A percentile compares a stretch with the other conserved stretches of the same genome.
These are phyloP conservation scores for Rhizoclosmatium globosum DNA, from an alignment of 192 early-diverging fungal genomes.

Conservation along the genomic window DNA sequence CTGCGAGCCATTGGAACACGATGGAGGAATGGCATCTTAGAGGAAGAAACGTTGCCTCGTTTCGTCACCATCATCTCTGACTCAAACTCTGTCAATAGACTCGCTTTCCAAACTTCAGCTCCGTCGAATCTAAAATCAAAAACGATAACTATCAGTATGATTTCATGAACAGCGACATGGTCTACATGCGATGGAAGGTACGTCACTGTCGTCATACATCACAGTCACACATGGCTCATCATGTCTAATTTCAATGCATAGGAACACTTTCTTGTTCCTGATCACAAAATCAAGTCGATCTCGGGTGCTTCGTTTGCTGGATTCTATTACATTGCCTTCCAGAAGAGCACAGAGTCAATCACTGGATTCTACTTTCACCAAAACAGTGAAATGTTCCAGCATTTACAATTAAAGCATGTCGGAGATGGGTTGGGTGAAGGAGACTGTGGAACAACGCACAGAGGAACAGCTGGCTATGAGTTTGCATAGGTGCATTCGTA, in stretches of 20 bases:
- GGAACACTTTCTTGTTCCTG: conserved; percentile 90
- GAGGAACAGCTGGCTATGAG: conserved; percentile 31
- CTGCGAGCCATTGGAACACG: no score
- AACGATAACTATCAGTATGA: conserved; percentile 60
- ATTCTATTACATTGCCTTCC: conserved; percentile 85
- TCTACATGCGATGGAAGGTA: conserved; percentile 94
- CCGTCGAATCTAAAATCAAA: conserved; percentile 48
- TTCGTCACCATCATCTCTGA: background rate
- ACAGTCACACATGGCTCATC: background rate
- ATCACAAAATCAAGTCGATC: conserved; percentile 78
- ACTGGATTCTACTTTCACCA: conserved; percentile 74
- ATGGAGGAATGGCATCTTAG: background rate
- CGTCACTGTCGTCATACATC: background rate
- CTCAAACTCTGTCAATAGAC: conserved; percentile 28
- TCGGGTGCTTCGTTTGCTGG: conserved; percentile 89
- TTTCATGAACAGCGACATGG: conserved; percentile 66
- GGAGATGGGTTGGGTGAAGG: conserved; percentile 18
- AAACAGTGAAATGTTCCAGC: conserved; percentile 63
- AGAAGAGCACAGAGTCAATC: conserved; percentile 68
- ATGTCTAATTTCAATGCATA: background rate
- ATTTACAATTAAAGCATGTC: conserved; percentile 53
- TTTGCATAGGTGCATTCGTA: conserved; percentile 23
- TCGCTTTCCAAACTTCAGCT: conserved; percentile 55
- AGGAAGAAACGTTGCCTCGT: background rate
- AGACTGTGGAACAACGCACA: conserved; percentile 1